phyloP scores from a whole-genome alignment of 169 alveolate genomes.

The Fabrea salina region DNA sequence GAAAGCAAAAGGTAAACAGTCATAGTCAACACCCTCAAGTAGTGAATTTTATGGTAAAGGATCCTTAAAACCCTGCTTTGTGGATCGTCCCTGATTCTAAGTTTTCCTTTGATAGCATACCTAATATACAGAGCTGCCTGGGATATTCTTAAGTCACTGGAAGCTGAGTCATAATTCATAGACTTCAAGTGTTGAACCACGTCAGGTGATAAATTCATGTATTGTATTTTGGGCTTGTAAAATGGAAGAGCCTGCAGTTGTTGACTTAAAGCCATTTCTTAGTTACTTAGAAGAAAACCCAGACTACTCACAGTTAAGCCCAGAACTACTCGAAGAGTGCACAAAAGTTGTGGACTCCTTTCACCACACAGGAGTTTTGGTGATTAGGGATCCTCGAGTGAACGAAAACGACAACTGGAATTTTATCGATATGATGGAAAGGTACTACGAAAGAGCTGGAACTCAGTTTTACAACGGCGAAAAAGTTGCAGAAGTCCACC shows the following conservation, averaged over 20 bases:
- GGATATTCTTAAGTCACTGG: background rate
- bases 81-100: background rate
- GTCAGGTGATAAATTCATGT: too few relatives aligned
- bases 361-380: conserved; percentile 62
- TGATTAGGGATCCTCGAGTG: conserved; percentile 74
- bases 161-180: too few relatives aligned
- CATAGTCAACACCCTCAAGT: conserved; percentile 4
- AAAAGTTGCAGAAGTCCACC: conserved; percentile 58
- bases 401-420: conserved; percentile 60
- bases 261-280: background rate
- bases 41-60: conserved; percentile 27
- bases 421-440: conserved; percentile 67
- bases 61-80: background rate
- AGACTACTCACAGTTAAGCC: background rate
- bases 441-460: conserved; percentile 54
- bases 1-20: conserved; percentile 11
- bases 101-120: background rate
- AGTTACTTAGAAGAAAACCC: background rate
- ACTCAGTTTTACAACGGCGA: conserved; percentile 53
- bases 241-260: conserved; percentile 27
- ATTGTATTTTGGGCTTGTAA: too few relatives aligned
- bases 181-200: too few relatives aligned
- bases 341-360: conserved; percentile 18
- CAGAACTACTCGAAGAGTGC: background rate
- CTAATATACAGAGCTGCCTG: background rate